Conservation (phyloP, 1,284 basidiomycete genomes). For the Heterobasidion occidentale region DNA sequence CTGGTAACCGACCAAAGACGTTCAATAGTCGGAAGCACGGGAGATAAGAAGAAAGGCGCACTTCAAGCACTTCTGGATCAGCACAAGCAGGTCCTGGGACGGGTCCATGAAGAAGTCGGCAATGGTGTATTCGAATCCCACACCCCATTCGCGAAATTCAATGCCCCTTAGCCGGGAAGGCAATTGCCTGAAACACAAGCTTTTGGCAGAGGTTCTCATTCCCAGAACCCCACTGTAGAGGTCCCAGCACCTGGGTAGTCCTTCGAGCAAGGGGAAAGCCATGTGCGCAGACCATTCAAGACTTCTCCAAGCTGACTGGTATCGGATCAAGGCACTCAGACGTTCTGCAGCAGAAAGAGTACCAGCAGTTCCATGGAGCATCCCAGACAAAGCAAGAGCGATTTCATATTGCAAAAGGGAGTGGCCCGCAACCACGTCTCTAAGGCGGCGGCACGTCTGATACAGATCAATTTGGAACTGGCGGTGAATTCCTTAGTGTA, state of each 20-base stretch:
- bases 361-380: too few relatives aligned
- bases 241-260: conserved; percentile 33
- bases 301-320: too few relatives aligned
- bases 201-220: conserved; percentile 22
- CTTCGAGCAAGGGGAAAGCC: too few relatives aligned
- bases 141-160: conserved; percentile 36
- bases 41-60: background rate
- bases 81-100: conserved; percentile 48
- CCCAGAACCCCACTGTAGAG: conserved; percentile 56
- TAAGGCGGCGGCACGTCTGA: too few relatives aligned
- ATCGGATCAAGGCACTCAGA: too few relatives aligned
- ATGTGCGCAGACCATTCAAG: too few relatives aligned
- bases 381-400: too few relatives aligned
- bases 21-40: background rate
- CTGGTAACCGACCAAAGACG: conserved; percentile 4
- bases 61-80: conserved; percentile 33
- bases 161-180: conserved; percentile 41
- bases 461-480: too few relatives aligned
- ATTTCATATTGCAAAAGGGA: too few relatives aligned
- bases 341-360: too few relatives aligned
- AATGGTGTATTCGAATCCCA: conserved; percentile 31
- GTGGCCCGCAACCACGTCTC: too few relatives aligned
- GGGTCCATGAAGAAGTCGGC: conserved; percentile 61
- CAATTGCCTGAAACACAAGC: conserved; percentile 37
- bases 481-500: too few relatives aligned